Evolutionary conservation across 148 eudicot genomes (phyloP).

Genomic region (Chenopodium album): DNA sequence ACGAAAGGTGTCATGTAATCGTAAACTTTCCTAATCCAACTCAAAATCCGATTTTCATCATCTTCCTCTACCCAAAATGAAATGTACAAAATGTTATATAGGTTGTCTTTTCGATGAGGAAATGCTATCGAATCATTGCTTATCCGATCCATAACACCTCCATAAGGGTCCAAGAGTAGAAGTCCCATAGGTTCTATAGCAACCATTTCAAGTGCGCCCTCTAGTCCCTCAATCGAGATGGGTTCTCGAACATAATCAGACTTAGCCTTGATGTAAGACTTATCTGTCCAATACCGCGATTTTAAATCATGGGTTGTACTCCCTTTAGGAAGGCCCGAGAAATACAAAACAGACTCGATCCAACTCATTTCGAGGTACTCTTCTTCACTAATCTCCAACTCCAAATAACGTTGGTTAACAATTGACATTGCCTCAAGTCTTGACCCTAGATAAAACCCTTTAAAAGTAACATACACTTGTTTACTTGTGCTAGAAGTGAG

Average conservation of each 20-base stretch:
- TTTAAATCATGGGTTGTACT: slow-evolving; percentile 24
- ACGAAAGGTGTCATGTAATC: slow-evolving; percentile 42
- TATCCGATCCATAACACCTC: slow-evolving; percentile 46
- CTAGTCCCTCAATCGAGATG: slow-evolving; percentile 21
- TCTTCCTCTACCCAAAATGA: slow-evolving; percentile 30
- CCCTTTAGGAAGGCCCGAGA: slow-evolving; percentile 27
- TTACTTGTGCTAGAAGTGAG: slow-evolving; percentile 10
- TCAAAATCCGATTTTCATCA: slow-evolving; percentile 18
- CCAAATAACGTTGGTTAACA: slow-evolving; percentile 14
- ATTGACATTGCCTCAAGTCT: slow-evolving; percentile 14
- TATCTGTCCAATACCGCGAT: slow-evolving; percentile 15
- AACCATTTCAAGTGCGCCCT: slow-evolving; percentile 16
- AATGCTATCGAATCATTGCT: slow-evolving; percentile 41
- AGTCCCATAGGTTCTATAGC: slow-evolving; percentile 32
- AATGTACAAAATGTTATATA: slow-evolving; percentile 32
- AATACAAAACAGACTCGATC: slow-evolving; percentile 36
- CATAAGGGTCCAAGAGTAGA: slow-evolving; percentile 39
- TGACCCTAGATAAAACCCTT: slow-evolving; percentile 33
- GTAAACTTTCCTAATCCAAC: slow-evolving; percentile 34
- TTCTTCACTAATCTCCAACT: slow-evolving; percentile 8
- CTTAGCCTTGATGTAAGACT: slow-evolving; percentile 26
- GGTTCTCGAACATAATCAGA: slow-evolving; percentile 37
- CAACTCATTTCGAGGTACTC: slow-evolving; percentile 34
- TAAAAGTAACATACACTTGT: slow-evolving; percentile 25
- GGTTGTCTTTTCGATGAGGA: slow-evolving; percentile 49